Conservation (phyloP, 192 early-diverging fungal species). For the Backusella mclennaniae region DNA sequence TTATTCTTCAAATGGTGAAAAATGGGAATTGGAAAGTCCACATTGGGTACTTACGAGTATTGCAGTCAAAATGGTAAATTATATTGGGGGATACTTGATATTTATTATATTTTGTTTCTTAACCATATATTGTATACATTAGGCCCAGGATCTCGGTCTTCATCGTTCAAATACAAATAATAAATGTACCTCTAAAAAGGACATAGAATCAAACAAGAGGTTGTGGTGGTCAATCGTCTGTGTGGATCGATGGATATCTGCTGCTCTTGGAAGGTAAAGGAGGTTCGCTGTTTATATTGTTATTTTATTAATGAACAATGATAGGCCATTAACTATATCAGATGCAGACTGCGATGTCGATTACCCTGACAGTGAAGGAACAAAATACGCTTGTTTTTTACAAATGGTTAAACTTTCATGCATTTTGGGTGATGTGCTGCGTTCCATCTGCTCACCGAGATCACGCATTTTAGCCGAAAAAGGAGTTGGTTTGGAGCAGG, state of each 20-base stretch:
- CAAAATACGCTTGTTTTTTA: background rate
- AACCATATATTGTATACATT: background rate
- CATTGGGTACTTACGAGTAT: constrained; percentile 28
- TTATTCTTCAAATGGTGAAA: background rate
- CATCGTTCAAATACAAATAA: constrained; percentile 27
- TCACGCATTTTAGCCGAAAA: constrained; percentile 11
- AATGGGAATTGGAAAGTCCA: constrained; percentile 12
- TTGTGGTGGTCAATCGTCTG: constrained; percentile 27
- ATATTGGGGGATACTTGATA: background rate
- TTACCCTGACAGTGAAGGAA: constrained; percentile 18
- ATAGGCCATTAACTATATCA: constrained; percentile 23
- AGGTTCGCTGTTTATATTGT: background rate
- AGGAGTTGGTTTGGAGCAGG: constrained; percentile 2
- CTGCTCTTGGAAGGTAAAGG: constrained; percentile 23
- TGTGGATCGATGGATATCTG: constrained; percentile 31
- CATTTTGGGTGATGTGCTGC: constrained; percentile 28
- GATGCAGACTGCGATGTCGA: constrained; percentile 34
- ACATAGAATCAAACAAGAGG: constrained; percentile 12
- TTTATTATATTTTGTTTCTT: background rate
- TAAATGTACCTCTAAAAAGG: background rate
- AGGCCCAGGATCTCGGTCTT: constrained; percentile 33
- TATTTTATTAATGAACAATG: background rate
- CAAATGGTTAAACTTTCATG: constrained; percentile 23
- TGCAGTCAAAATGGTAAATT: constrained; percentile 26
- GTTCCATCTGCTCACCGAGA: constrained; percentile 23